Percentiles rank a stretch among this genome's conserved stretches.
These are phyloP conservation scores for Volvariella surrecta DNA, from an alignment of 1,284 basidiomycete genomes.

Conservation along the genomic window DNA sequence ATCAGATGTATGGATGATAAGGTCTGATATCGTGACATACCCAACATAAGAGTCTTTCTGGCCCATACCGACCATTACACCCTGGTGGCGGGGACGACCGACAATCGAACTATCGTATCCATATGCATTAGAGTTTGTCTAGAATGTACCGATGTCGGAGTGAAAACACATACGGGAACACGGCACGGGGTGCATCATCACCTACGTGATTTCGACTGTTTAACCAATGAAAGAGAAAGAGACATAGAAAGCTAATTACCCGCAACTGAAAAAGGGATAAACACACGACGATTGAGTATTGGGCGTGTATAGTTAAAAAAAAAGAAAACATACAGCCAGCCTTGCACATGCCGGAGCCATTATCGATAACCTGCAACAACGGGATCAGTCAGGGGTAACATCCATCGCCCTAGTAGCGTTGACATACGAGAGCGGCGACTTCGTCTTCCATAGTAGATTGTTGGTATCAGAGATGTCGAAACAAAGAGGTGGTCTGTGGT, in stretches of 20 bases:
- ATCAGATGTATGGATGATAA: constrained; percentile 5
- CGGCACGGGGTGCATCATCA: constrained; percentile 64
- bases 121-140: constrained; percentile 4
- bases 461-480: constrained; percentile 17
- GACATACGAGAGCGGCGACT: constrained; percentile 37
- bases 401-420: background rate
- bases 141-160: background rate
- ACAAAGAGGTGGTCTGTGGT: constrained; percentile 6
- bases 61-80: constrained; percentile 88
- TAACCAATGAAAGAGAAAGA: background rate
- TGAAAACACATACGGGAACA: constrained; percentile 49
- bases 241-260: constrained; percentile 23
- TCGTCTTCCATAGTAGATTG: constrained; percentile 36
- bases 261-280: constrained; percentile 31
- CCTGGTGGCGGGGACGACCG: constrained; percentile 87
- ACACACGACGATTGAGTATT: constrained; percentile 15
- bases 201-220: constrained; percentile 23
- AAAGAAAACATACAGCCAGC: constrained; percentile 66
- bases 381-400: constrained; percentile 1
- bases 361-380: constrained; percentile 64
- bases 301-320: constrained; percentile 6
- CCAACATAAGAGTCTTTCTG: constrained; percentile 87
- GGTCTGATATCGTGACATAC: constrained; percentile 27
- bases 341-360: constrained; percentile 90
- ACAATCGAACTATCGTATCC: constrained; percentile 63